Conservation (phyloP, 208 protist species). For the Tritrichomonas foetus region DNA sequence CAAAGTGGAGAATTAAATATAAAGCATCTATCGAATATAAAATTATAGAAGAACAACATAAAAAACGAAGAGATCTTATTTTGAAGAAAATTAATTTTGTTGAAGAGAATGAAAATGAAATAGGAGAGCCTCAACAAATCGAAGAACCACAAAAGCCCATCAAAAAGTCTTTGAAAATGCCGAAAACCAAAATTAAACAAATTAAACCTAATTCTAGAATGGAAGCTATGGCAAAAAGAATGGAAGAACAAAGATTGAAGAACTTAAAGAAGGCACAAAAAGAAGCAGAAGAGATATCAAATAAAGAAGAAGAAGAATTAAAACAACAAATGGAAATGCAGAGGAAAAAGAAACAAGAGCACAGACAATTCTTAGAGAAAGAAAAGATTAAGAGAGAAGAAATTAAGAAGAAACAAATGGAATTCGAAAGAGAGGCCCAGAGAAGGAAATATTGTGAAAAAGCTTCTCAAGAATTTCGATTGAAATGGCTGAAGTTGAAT, state of each 20-base stretch:
- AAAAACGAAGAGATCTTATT: neutral
- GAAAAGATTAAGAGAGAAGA: neutral
- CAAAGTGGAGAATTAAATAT: neutral
- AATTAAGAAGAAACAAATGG: neutral
- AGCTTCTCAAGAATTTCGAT: neutral
- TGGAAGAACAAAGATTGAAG: neutral
- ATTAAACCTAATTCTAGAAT: neutral
- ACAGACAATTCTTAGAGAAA: neutral
- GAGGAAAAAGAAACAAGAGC: neutral
- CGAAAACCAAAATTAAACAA: neutral
- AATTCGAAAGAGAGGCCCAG: neutral
- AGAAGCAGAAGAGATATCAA: neutral
- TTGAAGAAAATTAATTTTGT: neutral
- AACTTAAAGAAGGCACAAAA: neutral
- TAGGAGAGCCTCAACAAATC: no score
- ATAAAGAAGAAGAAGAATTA: neutral
- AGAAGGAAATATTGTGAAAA: neutral
- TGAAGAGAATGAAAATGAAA: neutral
- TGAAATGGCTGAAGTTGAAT: neutral
- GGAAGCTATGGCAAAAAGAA: neutral
- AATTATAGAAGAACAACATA: conserved; percentile 37
- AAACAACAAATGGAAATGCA: neutral
- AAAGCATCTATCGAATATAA: neutral
- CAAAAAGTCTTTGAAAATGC: neutral
- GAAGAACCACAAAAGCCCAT: neutral